Conservation (phyloP, 345 rosid genomes). For the Arabidopsis arenosa region DNA sequence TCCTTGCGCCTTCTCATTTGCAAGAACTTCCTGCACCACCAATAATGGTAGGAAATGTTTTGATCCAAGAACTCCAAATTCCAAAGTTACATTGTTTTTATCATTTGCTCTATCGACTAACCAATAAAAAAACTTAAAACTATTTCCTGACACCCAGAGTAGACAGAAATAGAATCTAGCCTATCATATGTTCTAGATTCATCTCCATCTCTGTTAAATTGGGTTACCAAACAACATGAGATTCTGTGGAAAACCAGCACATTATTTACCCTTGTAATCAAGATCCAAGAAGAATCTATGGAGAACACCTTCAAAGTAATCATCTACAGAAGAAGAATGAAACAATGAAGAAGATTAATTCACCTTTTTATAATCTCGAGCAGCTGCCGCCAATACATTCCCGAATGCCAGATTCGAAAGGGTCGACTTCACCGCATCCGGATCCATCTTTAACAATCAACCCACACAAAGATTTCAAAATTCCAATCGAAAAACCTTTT, state of each 20-base stretch:
- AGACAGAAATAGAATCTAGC: background rate
- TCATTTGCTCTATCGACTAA: too few species aligned
- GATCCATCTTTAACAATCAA: slow-evolving; percentile 52
- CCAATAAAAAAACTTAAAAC: too few species aligned
- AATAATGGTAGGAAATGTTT: too few species aligned
- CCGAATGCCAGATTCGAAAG: slow-evolving; percentile 85
- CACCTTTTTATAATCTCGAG: slow-evolving; percentile 90
- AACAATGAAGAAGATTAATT: background rate
- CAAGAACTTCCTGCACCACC: slow-evolving; percentile 60
- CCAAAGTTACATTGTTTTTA: too few species aligned
- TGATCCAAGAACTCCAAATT: background rate
- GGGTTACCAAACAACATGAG: background rate
- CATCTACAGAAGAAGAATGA: too few species aligned
- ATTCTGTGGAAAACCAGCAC: too few species aligned
- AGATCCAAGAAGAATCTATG: background rate
- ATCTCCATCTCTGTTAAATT: background rate
- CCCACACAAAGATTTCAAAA: too few species aligned
- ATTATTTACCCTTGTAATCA: background rate
- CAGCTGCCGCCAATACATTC: slow-evolving; percentile 93
- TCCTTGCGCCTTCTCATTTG: slow-evolving; percentile 68
- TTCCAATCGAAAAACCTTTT: too few species aligned
- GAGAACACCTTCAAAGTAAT: background rate
- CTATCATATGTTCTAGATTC: background rate
- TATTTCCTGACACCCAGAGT: background rate
- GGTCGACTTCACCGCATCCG: slow-evolving; percentile 83